A percentile compares a stretch with the other conserved stretches of the same genome.
Conservation (phyloP, 1,284 basidiomycete species). For the Irpex lacteus region DNA sequence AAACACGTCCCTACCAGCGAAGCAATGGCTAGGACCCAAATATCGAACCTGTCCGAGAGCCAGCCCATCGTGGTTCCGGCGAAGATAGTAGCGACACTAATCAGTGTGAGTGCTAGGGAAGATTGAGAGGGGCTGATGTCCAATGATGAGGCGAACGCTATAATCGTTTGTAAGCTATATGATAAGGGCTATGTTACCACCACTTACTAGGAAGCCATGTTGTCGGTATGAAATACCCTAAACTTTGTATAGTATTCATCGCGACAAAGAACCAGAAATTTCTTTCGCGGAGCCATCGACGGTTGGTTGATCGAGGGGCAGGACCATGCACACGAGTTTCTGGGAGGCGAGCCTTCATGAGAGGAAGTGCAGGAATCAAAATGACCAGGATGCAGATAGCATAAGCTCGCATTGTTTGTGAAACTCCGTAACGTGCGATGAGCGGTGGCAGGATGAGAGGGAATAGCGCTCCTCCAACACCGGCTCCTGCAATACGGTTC, state of each 20-base stretch:
- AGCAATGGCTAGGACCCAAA: constrained; percentile 32
- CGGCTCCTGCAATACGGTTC: constrained; percentile 19
- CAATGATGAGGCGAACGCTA: constrained; percentile 7
- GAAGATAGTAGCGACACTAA: constrained; percentile 26
- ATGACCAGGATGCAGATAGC: constrained; percentile 15
- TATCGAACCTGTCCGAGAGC: constrained; percentile 34
- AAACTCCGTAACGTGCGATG: constrained; percentile 17
- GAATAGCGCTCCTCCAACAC: constrained; percentile 28
- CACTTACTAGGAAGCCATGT: constrained; percentile 22
- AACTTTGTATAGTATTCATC: constrained; percentile 25
- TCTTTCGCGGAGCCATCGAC: constrained; percentile 17
- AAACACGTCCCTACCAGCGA: constrained; percentile 28
- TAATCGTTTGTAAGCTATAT: background rate
- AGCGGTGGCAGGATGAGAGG: constrained; percentile 23
- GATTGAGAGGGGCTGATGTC: constrained; percentile 6
- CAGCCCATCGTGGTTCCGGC: constrained; percentile 32
- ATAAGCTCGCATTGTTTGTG: constrained; percentile 20
- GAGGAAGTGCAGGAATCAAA: constrained; percentile 20
- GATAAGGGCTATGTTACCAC: background rate
- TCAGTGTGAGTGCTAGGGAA: constrained; percentile 14
- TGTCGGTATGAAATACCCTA: constrained; percentile 22
- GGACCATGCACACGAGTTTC: constrained; percentile 20
- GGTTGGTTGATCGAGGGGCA: constrained; percentile 8
- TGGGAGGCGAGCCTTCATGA: constrained; percentile 24
- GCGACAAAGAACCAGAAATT: constrained; percentile 20